Evolutionary conservation across 345 rosid species (phyloP).

Genomic region (Salix brachista): DNA sequence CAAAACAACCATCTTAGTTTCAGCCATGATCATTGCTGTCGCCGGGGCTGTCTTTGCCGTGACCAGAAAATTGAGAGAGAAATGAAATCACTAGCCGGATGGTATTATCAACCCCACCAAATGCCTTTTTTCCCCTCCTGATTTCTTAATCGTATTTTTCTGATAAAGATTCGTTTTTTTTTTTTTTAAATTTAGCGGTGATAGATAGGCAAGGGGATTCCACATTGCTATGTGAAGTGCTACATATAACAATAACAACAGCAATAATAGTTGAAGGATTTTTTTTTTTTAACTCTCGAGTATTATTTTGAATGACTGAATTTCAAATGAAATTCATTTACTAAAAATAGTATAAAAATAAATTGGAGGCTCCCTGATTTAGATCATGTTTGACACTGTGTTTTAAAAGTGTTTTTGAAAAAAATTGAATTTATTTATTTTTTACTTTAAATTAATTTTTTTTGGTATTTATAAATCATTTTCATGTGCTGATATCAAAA

Average conservation of each 20-base stretch:
- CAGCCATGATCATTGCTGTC: constrained; percentile 28
- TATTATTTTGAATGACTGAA: neutral
- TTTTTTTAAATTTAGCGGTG: neutral
- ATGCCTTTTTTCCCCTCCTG: too few relatives aligned
- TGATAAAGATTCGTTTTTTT: too few relatives aligned
- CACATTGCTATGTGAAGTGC: neutral
- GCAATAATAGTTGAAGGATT: neutral
- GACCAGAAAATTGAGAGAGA: constrained; percentile 31
- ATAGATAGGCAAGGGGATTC: neutral
- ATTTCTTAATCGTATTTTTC: too few relatives aligned
- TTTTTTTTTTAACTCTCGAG: neutral
- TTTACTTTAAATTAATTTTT: too few relatives aligned
- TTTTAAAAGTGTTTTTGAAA: too few relatives aligned
- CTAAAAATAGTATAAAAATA: too few relatives aligned
- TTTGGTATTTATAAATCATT: too few relatives aligned
- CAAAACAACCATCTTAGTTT: constrained; percentile 26
- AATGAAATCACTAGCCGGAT: neutral
- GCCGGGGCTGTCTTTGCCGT: constrained; percentile 28
- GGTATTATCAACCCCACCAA: neutral
- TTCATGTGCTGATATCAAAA: too few relatives aligned
- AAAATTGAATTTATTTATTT: too few relatives aligned
- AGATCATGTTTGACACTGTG: too few relatives aligned
- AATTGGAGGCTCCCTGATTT: too few relatives aligned
- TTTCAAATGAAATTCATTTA: too few relatives aligned
- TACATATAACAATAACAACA: neutral